These are phyloP conservation scores for Colletotrichum sp. DNA, from an alignment of 2,329 filamentous ascomycete genomes.

Conservation along the genomic window DNA sequence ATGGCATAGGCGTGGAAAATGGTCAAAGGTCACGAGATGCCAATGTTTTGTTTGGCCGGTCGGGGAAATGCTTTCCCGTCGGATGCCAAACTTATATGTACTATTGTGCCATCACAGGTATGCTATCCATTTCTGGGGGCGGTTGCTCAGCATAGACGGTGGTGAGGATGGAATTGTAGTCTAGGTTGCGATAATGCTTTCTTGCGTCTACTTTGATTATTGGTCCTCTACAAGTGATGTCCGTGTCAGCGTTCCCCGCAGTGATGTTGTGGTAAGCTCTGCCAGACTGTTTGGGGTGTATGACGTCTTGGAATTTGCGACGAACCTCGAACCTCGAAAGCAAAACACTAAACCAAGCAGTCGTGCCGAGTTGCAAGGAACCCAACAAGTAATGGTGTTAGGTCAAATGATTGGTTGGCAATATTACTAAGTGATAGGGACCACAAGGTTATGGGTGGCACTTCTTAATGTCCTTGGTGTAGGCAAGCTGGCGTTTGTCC, in stretches of 20 bases:
- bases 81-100: slow-evolving; percentile 47
- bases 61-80: slow-evolving; percentile 24
- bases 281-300: background rate
- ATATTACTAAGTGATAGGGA: background rate
- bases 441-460: background rate
- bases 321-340: background rate
- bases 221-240: background rate
- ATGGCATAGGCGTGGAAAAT: slow-evolving; percentile 25
- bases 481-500: background rate
- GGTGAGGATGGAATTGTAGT: slow-evolving; percentile 45
- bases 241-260: background rate
- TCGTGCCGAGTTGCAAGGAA: background rate
- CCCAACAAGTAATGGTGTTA: background rate
- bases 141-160: slow-evolving; percentile 53
- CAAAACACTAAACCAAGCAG: background rate
- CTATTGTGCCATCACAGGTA: slow-evolving; percentile 50
- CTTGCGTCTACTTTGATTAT: background rate
- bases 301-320: background rate
- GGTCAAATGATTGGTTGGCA: background rate
- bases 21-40: slow-evolving; percentile 19
- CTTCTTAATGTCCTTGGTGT: background rate
- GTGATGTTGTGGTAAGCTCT: background rate
- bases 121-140: slow-evolving; percentile 40
- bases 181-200: slow-evolving; percentile 38
- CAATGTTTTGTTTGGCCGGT: slow-evolving; percentile 19